Base-by-base conservation (phyloP, 805 yeast species). In the Clavispora phyllophila region DNA sequence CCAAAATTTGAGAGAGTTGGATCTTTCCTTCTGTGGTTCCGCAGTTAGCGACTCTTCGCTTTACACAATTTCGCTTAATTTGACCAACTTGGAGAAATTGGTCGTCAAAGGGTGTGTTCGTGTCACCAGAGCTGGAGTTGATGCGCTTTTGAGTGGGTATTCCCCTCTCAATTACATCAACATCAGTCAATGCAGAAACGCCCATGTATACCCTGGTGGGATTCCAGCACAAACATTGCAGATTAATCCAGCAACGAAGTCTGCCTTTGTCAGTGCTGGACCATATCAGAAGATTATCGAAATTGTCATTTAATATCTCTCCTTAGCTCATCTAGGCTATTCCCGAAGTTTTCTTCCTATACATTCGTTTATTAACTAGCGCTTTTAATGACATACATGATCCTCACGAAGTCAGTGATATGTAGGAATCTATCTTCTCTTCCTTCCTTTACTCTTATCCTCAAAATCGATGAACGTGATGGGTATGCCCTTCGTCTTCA, bases 91-190 rank as follows among this genome's bases (percentile, higher is more conserved):
- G 48, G 72, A 73, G 41, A 56, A 63, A 18, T 63, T 85, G 40
- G 63, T 66, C 3, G 67, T 84, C 15, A 79, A 78, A 41, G 91
- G 93, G 1, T 85, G 93, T 62, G 72, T 83, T 9, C 68, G 90
- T 48, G 90, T 83, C 8, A 85, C 91, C 1, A 67, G 87, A 52
- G 84, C 84, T 9, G 91, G 93, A 13, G 79, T 84, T 23, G 88
- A 84, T 62, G 76, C 83, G 15, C 55, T 85, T 22, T 59, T 83
- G 22, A 71, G 79, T 32, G 82, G 83, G 31, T 73, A 79, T 37
- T 64, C 72, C 14, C 72, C 75, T 2, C 64, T 85, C 48, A 67
- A 62, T 42, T 67, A 66, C 45, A 62, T 85, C 50, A 79, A 83
- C 53, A 70, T 84, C 15, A 75, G 87, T 9, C 91, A 84, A 60